phyloP scores from a whole-genome alignment of 1,139 yeast species.

The Geotrichum bryndzae region DNA sequence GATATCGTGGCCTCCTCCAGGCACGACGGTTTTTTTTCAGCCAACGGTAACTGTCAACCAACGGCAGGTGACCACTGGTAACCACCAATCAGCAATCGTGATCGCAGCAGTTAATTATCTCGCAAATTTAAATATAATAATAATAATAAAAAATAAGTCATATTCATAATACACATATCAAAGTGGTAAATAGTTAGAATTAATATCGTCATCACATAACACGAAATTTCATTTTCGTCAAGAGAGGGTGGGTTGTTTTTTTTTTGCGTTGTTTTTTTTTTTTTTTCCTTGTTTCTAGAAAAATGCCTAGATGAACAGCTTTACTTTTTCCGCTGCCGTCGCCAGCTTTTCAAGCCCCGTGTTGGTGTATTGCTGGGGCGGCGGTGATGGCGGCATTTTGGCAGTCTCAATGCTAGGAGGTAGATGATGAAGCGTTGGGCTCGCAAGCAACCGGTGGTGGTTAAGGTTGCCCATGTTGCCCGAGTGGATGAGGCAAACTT shows the following conservation, averaged over 20 bases:
- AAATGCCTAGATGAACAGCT: neutral
- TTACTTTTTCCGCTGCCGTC: constrained; percentile 9
- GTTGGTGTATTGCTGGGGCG: neutral
- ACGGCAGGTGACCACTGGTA: no score
- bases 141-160: no score
- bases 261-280: neutral
- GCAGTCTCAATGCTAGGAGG: neutral
- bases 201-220: neutral
- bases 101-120: no score
- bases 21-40: no score
- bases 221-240: neutral
- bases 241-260: neutral
- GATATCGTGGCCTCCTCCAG: no score
- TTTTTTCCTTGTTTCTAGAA: neutral
- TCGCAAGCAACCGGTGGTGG: neutral
- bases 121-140: no score
- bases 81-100: no score
- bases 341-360: constrained; percentile 9
- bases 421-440: neutral
- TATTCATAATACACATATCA: neutral
- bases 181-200: neutral
- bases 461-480: neutral
- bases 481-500: neutral
- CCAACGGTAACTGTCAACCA: no score
- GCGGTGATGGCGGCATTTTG: neutral